Percentiles rank a stretch among this genome's conserved stretches.
Conservation (phyloP, 305 asterid genomes). For the Fraxinus sp. region DNA sequence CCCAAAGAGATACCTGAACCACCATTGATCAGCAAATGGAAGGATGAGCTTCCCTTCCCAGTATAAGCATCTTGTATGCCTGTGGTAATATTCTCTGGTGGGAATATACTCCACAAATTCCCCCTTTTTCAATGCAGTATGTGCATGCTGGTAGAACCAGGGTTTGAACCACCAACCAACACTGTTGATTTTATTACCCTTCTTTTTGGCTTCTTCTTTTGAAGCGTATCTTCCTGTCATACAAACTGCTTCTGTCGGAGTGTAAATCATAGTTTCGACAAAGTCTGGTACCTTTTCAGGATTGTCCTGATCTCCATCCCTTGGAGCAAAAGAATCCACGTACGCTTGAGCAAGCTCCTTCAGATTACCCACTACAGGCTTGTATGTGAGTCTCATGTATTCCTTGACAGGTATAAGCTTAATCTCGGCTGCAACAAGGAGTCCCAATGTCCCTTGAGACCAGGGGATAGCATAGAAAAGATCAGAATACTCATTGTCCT, state of each 20-base stretch:
- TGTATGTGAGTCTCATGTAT: conserved; percentile 83
- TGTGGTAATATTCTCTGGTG: conserved; percentile 85
- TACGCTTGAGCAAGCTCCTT: conserved; percentile 80
- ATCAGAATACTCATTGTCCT: conserved; percentile 82
- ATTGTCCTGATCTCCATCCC: conserved; percentile 86
- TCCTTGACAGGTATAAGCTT: conserved; percentile 88
- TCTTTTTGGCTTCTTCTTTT: conserved; percentile 79
- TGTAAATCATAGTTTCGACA: conserved; percentile 83
- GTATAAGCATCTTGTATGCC: conserved; percentile 86
- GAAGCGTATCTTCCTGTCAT: conserved; percentile 84
- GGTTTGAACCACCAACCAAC: conserved; percentile 97
- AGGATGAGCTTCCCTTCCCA: conserved; percentile 98
- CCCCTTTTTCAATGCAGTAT: conserved; percentile 78
- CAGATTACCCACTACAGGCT: conserved; percentile 69
- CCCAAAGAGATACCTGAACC: conserved; percentile 85
- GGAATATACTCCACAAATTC: conserved; percentile 92
- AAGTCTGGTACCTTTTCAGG: conserved; percentile 86
- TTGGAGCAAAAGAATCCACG: conserved; percentile 74
- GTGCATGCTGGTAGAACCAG: conserved; percentile 98
- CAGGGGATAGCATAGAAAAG: conserved; percentile 88
- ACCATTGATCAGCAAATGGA: conserved; percentile 90
- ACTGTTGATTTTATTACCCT: conserved; percentile 70
- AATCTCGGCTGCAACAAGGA: conserved; percentile 94
- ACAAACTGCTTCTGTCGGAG: conserved; percentile 70
- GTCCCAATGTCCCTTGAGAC: conserved; percentile 98